Percentiles rank a stretch among this genome's conserved stretches.
Evolutionary conservation across 352 stramenopile species (phyloP).

Genomic region (Stramenopiles sp.): DNA sequence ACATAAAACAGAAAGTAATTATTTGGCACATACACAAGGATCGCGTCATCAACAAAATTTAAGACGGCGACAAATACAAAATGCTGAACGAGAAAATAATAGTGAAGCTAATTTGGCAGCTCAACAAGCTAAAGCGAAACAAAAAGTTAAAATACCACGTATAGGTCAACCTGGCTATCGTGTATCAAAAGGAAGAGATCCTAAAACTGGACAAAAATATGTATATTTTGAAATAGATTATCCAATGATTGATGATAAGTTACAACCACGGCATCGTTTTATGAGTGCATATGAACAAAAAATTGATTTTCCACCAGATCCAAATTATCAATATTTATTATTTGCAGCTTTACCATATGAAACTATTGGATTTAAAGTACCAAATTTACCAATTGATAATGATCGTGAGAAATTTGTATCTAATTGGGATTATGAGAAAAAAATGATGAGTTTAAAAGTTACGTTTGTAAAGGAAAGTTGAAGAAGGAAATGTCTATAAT

Average conservation of each 20-base stretch:
- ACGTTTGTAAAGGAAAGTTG: no score
- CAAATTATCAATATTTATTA: slow-evolving; percentile 80
- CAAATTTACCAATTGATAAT: slow-evolving; percentile 83
- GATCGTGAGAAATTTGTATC: slow-evolving; percentile 82
- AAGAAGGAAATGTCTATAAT: no score
- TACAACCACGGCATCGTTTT: slow-evolving; percentile 90
- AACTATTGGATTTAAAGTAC: slow-evolving; percentile 97
- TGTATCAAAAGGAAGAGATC: slow-evolving; percentile 60
- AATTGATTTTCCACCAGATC: slow-evolving; percentile 76
- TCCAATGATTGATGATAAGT: slow-evolving; percentile 69
- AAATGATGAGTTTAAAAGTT: no score
- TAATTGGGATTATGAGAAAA: slow-evolving; percentile 84
- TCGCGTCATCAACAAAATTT: slow-evolving; percentile 96
- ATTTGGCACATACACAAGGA: slow-evolving; percentile 95
- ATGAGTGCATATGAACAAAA: slow-evolving; percentile 98
- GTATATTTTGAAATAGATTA: slow-evolving; percentile 86
- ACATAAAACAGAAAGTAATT: slow-evolving; percentile 97
- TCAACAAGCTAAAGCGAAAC: slow-evolving; percentile 21
- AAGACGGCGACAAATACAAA: slow-evolving; percentile 57
- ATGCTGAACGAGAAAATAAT: slow-evolving; percentile 32
- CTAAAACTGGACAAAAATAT: slow-evolving; percentile 47
- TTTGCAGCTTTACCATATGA: slow-evolving; percentile 97
- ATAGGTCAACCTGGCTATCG: slow-evolving; percentile 93
- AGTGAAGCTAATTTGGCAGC: slow-evolving; percentile 12
- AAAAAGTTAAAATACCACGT: no score